Evolutionary conservation across 345 rosid species (phyloP).

Genomic region (Pseudoturritis turrita): DNA sequence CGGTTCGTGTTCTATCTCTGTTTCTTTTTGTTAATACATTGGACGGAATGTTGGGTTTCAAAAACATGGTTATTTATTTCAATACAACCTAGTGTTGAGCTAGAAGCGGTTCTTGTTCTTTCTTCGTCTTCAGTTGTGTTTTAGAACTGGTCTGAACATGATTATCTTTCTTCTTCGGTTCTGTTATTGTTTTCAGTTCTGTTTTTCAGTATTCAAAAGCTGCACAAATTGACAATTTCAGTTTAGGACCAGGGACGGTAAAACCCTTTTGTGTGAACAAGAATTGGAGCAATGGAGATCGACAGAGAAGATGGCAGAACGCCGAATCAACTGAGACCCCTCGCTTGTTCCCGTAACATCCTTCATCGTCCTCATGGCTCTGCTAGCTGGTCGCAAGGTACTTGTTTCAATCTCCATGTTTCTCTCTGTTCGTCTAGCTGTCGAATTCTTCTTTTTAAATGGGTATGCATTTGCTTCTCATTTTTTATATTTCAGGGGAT

Average conservation of each 20-base stretch:
- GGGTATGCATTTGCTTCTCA: background rate
- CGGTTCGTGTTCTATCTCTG: background rate
- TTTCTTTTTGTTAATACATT: too few relatives aligned
- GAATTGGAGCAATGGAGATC: slow-evolving; percentile 40
- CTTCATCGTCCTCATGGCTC: slow-evolving; percentile 96
- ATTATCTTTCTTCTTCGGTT: too few relatives aligned
- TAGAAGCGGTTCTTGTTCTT: background rate
- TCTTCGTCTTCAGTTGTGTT: background rate
- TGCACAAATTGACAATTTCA: background rate
- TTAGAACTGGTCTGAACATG: too few relatives aligned
- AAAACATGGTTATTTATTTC: background rate
- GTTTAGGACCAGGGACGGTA: background rate
- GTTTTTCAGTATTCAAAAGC: background rate
- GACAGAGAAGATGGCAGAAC: slow-evolving; percentile 66
- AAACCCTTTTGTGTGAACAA: background rate
- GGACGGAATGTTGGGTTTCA: background rate
- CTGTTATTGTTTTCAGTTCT: background rate
- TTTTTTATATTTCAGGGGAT: slow-evolving; percentile 46
- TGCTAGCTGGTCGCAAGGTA: slow-evolving; percentile 95
- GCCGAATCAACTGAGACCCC: slow-evolving; percentile 71
- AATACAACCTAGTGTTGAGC: background rate
- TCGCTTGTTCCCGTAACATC: slow-evolving; percentile 64
- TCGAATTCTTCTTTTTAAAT: background rate
- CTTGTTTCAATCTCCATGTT: background rate
- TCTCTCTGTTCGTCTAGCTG: background rate